Base-by-base conservation (phyloP, 768 basidiomycete genomes). In the Termitomyces sp. region DNA sequence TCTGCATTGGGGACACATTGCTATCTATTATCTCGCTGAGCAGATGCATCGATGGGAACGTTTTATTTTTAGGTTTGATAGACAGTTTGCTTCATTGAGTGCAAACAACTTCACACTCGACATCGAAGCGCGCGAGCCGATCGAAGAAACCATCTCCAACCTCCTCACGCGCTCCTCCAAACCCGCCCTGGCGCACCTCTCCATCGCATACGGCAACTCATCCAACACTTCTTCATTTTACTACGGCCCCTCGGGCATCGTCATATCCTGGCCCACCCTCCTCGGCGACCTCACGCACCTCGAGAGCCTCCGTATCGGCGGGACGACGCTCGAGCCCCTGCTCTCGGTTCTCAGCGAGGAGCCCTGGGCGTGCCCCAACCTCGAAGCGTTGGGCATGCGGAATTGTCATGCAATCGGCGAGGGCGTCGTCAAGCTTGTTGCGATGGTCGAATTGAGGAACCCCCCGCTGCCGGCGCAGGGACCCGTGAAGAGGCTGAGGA, bases 31-130 rank as follows among this genome's bases (percentile, higher is more conserved):
- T 67, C 71, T 93, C 22, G 84, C 87, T 2, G 83, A 89, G 63
- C 87, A 91, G 68, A 91, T 91, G 84, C 84, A 84, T 62, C 81
- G 90, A 30, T 93, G 90, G 90, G 80, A 88, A 66, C 79, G 89
- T 24, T 93, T 93, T 64, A 80, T 91, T 12, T 91, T 93, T 65
- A 76, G 86, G 42, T 92, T 89, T 63, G 88, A 91, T 66, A 87
- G 83, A 68, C 86, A 86, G 34, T 91, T 91, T 69, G 72, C 83
- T 18, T 89, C 89, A 4, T 82, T 91, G 73, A 76, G 77, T 57
- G 89, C 91, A 45, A 79, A 79, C n/a, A 71, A 75, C 26, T 79
- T 91, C 16, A 82, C 76, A 2, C 73, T 91, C 45, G 87, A 91
- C 66, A 82, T 91, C 58, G 89, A 91, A 67, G 77, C 84, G 1